A percentile compares a stretch with the other conserved stretches of the same genome.
phyloP scores from a whole-genome alignment of 2,329 filamentous ascomycete genomes.

The Fusarium humuli region DNA sequence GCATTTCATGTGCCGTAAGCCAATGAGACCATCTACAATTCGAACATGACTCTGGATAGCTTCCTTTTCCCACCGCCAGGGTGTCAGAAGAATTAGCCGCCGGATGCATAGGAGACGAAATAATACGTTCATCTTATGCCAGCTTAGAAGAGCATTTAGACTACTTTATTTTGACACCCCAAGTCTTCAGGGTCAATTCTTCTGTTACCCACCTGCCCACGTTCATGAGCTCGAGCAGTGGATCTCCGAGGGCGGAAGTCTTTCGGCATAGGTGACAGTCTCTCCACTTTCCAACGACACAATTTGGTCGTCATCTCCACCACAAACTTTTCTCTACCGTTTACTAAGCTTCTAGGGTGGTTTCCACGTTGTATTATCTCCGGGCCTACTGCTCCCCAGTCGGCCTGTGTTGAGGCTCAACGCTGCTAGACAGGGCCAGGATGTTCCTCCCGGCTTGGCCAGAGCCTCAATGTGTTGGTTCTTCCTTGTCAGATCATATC shows the following conservation, averaged over 20 bases:
- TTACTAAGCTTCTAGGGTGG: conserved; percentile 12
- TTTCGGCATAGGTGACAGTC: conserved; percentile 13
- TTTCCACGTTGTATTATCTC: conserved; percentile 15
- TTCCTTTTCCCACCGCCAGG: background rate
- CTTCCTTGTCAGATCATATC: background rate
- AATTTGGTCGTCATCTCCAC: conserved; percentile 27
- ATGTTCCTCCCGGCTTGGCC: conserved; percentile 33
- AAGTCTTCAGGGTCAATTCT: too few relatives aligned
- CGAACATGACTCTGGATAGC: conserved; percentile 24
- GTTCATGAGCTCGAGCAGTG: conserved; percentile 12
- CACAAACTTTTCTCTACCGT: conserved; percentile 7
- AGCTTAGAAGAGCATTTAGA: too few relatives aligned
- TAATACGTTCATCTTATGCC: too few relatives aligned
- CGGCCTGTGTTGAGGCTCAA: conserved; percentile 30
- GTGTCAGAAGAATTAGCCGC: too few relatives aligned
- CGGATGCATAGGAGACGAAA: too few relatives aligned
- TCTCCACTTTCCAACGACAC: conserved; percentile 31
- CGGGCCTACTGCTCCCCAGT: background rate
- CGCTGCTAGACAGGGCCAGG: background rate
- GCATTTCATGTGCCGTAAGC: conserved; percentile 22
- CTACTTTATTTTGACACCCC: too few relatives aligned
- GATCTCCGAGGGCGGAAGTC: conserved; percentile 19
- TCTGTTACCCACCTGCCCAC: background rate
- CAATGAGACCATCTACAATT: conserved; percentile 17
- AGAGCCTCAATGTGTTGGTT: conserved; percentile 14